Evolutionary conservation across 306 rosid species (phyloP).

Genomic region (Carpinus fangiana): DNA sequence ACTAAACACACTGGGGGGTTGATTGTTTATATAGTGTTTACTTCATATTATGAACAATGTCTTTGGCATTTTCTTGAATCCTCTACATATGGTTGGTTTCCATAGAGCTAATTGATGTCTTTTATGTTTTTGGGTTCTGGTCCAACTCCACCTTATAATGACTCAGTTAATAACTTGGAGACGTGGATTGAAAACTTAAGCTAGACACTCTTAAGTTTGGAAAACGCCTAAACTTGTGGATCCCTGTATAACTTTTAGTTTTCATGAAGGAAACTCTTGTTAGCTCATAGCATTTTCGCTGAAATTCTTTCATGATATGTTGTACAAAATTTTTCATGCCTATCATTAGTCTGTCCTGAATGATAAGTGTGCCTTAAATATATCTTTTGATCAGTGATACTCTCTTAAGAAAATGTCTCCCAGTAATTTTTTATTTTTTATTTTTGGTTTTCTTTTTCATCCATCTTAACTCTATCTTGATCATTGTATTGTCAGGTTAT

Average conservation of each 20-base stretch:
- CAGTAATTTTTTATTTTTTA: not conserved
- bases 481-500: constrained; percentile 60
- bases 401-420: not conserved
- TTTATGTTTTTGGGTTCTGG: not conserved
- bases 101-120: not conserved
- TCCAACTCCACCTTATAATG: not conserved
- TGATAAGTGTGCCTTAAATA: not conserved
- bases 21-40: constrained; percentile 14
- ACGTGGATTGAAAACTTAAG: not conserved
- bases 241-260: no score
- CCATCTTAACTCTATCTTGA: not conserved
- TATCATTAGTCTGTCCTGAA: not conserved
- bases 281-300: not conserved
- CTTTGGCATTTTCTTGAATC: constrained; percentile 13
- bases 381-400: not conserved
- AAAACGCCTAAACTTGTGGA: not conserved
- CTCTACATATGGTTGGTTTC: not conserved
- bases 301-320: not conserved
- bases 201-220: not conserved
- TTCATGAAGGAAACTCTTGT: not conserved
- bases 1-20: not conserved
- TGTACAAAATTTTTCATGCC: not conserved
- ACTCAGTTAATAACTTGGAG: not conserved
- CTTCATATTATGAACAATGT: constrained; percentile 8
- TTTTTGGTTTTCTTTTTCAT: not conserved